Base-by-base conservation (phyloP, 192 early-diverging fungal genomes). In the Coemansia sp. region DNA sequence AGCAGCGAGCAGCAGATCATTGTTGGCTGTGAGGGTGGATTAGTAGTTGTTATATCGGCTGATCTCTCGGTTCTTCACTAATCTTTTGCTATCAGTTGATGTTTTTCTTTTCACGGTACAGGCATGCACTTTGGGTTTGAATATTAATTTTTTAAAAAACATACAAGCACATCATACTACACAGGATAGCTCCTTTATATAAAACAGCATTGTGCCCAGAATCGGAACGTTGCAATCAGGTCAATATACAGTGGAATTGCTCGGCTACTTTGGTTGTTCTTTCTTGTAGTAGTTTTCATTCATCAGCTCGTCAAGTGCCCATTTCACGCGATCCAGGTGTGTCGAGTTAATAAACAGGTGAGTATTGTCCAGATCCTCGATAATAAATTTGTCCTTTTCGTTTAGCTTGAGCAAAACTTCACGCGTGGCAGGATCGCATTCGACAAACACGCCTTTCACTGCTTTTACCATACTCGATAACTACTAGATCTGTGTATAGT, bases 311-410 rank as follows among this genome's bases (percentile, higher is more conserved):
- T 93, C 91, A 33, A 91, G 75, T 62, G 85, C 86, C 3, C 64
- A 58, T 43, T 88, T 85, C 3, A 93, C 60, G 52, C 85, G 66
- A 12, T 85, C 77, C 3, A 91, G 74, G 43, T 81, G 85, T 3
- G 72, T 75, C 7, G 86, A 70, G 64, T 88, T 87, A 37, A 94
- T 87, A 64, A 93, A 91, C 58, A 94, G 66, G 66, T 94, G 93
- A 0, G 88, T 92, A 7, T 86, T 89, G 77, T 94, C 93, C 16
- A 94, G 73, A 58, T 94, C 91, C 67, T 91, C 88, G 52, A 94
- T 89, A n/a, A 94, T 87, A 65, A 94, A 91, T 33, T 87, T 74
- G 29, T 86, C 81, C 30, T 85, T 83, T 63, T 85, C 72, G 72
- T 94, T 86, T 48, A 94, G 74, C 28, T 85, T 85, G 23, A 90